phyloP scores from a whole-genome alignment of 768 basidiomycete genomes.

The Tricholoma bakamatsutake region DNA sequence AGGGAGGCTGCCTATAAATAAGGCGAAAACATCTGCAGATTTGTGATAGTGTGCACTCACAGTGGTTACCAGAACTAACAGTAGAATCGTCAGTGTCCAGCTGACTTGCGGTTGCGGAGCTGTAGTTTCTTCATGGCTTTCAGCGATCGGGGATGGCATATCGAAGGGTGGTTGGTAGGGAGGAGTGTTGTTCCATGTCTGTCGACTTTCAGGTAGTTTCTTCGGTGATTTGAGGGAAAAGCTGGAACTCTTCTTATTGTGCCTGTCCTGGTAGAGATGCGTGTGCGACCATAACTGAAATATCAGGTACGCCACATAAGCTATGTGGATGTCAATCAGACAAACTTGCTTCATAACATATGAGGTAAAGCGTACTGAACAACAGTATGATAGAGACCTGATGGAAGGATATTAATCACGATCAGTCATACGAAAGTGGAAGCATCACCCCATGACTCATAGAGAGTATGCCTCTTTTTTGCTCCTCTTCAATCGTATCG shows the following conservation, averaged over 20 bases:
- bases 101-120: slow-evolving; percentile 49
- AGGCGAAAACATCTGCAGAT: not conserved
- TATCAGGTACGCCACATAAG: slow-evolving; percentile 66
- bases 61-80: slow-evolving; percentile 51
- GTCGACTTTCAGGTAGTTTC: not conserved
- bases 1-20: slow-evolving; percentile 45
- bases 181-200: not conserved
- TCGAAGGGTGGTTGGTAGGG: not conserved
- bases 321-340: slow-evolving; percentile 30
- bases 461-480: slow-evolving; percentile 46
- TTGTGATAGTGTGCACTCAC: slow-evolving; percentile 18
- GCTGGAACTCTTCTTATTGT: slow-evolving; percentile 33
- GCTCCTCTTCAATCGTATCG: slow-evolving; percentile 19
- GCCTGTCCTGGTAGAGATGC: slow-evolving; percentile 52
- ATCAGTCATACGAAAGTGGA: not conserved
- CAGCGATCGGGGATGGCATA: not conserved
- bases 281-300: slow-evolving; percentile 82
- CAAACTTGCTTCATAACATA: not conserved
- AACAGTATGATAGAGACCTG: slow-evolving; percentile 74
- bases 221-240: not conserved
- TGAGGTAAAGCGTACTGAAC: slow-evolving; percentile 43
- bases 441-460: slow-evolving; percentile 68
- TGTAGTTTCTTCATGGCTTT: not conserved
- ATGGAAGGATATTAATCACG: not conserved
- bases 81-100: slow-evolving; percentile 45